Evolutionary conservation across 176 grass and related monocot species (phyloP).

Genomic region (Coix lacrymajobi): DNA sequence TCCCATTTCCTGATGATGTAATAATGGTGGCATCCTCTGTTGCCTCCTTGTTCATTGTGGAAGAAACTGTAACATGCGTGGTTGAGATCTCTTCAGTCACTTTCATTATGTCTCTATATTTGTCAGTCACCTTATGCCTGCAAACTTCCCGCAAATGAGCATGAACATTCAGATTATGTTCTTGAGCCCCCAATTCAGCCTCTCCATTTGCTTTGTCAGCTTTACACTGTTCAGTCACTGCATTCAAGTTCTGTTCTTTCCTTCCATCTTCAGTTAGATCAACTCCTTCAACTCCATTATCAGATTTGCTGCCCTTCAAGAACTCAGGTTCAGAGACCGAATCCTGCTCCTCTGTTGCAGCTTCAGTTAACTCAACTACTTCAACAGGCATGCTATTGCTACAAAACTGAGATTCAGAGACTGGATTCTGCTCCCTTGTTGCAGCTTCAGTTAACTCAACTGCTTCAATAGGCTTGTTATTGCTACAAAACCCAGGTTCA

Average conservation of each 20-base stretch:
- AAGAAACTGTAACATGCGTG: neutral
- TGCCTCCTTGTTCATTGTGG: neutral
- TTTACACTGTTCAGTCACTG: neutral
- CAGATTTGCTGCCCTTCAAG: neutral
- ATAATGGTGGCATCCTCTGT: neutral
- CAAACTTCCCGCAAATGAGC: neutral
- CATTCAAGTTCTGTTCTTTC: neutral
- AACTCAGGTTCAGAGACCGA: neutral
- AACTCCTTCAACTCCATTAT: neutral
- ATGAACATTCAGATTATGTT: neutral
- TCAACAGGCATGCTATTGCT: neutral
- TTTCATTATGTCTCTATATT: neutral
- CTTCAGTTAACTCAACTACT: slow-evolving; percentile 1
- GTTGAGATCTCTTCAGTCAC: neutral
- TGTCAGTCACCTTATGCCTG: neutral
- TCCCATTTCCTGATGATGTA: neutral
- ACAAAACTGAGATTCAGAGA: neutral
- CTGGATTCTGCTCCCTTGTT: neutral
- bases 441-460: slow-evolving; percentile 4
- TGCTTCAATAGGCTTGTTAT: neutral
- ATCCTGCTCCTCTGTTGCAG: neutral
- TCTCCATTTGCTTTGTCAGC: neutral
- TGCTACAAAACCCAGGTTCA: slow-evolving; percentile 1
- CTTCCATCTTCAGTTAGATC: neutral
- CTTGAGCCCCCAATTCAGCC: neutral